Evolutionary conservation across 208 protist species (phyloP), one percentile per base, ranked within the genome.

Genomic region (Jaenimonas drosophilae): DNA sequence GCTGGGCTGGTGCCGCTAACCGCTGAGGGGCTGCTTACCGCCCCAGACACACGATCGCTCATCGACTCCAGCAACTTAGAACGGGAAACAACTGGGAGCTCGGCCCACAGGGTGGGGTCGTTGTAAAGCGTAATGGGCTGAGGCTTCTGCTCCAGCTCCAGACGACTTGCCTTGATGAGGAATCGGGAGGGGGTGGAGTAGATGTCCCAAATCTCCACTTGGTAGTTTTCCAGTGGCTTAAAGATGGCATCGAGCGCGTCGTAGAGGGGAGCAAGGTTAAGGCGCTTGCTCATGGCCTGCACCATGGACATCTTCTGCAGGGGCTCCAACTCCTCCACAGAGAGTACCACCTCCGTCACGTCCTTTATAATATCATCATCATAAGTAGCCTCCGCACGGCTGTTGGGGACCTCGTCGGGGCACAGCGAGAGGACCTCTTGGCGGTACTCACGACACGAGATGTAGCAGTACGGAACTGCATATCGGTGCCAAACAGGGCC

Each of bases 401-500:
- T 74, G 63, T 92, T 92, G 26, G 84, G 84, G 27, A 83, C 59
- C 54, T 92, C 84, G 37, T 92, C 65, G 11, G 78, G 84, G 66
- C 84, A 92, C 26, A 92, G 56, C 59, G 49, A 55, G 19, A 80
- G 62, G 52, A 92, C 84, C 59, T 88, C 78, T 27, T 82, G 63
- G 14, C 63, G 59, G 65, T 92, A 92, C 30, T 92, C 62, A 31
- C 51, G 63, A 42, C 79, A 88, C 42, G 67, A 66, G 20, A 92
- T 33, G 49, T 88, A 88, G 29, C 60, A 61, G 52, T 78, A 92
- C 5, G 84, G 84, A 37, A 92, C 75, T 17, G 84, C 84, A 41
- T 82, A 92, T 1, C 76, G 76, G 64, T 92, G 88, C 79, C 84
- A 92, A 20, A 73, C 70, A 3, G 84, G 66, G 21, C 84, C 84